A percentile compares a stretch with the other conserved stretches of the same genome.
Evolutionary conservation across 495 filamentous ascomycete genomes (phyloP).

Genomic region (Podospora pseudocomata): DNA sequence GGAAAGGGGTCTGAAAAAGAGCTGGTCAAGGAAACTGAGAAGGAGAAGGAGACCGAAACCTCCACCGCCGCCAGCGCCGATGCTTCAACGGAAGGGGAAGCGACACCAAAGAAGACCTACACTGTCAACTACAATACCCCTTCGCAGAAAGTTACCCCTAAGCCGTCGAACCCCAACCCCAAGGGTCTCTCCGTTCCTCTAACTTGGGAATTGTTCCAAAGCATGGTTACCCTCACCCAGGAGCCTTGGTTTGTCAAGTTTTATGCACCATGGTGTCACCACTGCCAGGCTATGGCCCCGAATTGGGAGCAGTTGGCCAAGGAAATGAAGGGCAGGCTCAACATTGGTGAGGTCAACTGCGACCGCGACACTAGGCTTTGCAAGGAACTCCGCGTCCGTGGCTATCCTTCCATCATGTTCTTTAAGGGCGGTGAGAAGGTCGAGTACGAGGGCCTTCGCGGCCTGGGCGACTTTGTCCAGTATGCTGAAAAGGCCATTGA

Average conservation of each 20-base stretch:
- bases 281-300: constrained; percentile 88
- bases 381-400: constrained; percentile 74
- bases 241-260: constrained; percentile 99
- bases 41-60: constrained; percentile 9
- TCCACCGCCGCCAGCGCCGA: constrained; percentile 1
- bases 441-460: constrained; percentile 89
- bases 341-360: constrained; percentile 95
- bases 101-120: constrained; percentile 14
- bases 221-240: constrained; percentile 74
- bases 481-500: constrained; percentile 86
- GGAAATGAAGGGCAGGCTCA: constrained; percentile 81
- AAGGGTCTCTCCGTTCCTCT: constrained; percentile 70
- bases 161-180: constrained; percentile 62
- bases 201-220: constrained; percentile 81
- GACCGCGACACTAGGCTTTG: constrained; percentile 78
- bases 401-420: constrained; percentile 87
- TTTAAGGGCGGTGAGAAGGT: constrained; percentile 89
- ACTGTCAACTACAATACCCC: neutral
- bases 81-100: constrained; percentile 8
- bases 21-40: neutral
- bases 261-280: constrained; percentile 94
- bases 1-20: neutral
- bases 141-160: constrained; percentile 18
- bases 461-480: constrained; percentile 81
- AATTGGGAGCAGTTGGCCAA: constrained; percentile 86